Evolutionary conservation across 2,329 filamentous ascomycete genomes (phyloP).

Genomic region (Fusarium sp.): DNA sequence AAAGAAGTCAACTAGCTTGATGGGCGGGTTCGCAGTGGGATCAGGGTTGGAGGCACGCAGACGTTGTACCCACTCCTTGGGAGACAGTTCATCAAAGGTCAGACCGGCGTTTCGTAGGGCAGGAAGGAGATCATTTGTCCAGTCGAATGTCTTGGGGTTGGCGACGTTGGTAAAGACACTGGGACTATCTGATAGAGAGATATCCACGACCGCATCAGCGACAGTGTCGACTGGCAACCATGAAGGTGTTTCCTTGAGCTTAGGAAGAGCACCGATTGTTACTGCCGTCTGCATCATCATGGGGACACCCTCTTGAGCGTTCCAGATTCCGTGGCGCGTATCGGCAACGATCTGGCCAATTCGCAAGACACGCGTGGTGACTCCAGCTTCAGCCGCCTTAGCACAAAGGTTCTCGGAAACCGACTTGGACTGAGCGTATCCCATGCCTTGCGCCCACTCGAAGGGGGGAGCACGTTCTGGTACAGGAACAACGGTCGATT

Average conservation of each 20-base stretch:
- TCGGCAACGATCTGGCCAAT: constrained; percentile 64
- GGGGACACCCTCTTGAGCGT: constrained; percentile 63
- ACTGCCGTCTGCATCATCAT: constrained; percentile 62
- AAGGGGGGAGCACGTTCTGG: constrained; percentile 20
- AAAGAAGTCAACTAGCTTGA: constrained; percentile 68
- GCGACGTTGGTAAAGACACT: constrained; percentile 58
- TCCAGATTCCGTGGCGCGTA: constrained; percentile 61
- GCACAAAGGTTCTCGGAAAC: constrained; percentile 61
- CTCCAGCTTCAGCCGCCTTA: constrained; percentile 49
- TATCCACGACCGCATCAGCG: constrained; percentile 53
- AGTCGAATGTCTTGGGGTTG: constrained; percentile 63
- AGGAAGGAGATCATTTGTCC: constrained; percentile 66
- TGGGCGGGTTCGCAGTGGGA: constrained; percentile 62
- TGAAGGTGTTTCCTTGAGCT: constrained; percentile 55
- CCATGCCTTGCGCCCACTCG: constrained; percentile 61
- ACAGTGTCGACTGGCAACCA: constrained; percentile 58
- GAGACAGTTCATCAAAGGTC: constrained; percentile 58
- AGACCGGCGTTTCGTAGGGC: constrained; percentile 61
- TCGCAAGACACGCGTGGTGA: constrained; percentile 55
- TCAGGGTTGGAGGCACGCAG: constrained; percentile 62
- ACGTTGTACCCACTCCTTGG: constrained; percentile 60
- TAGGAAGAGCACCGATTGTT: constrained; percentile 61
- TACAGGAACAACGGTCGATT: constrained; percentile 52
- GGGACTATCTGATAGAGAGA: constrained; percentile 40
- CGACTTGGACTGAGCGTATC: constrained; percentile 65